Conservation (phyloP, 495 filamentous ascomycete genomes). For the Xylaria grammica region DNA sequence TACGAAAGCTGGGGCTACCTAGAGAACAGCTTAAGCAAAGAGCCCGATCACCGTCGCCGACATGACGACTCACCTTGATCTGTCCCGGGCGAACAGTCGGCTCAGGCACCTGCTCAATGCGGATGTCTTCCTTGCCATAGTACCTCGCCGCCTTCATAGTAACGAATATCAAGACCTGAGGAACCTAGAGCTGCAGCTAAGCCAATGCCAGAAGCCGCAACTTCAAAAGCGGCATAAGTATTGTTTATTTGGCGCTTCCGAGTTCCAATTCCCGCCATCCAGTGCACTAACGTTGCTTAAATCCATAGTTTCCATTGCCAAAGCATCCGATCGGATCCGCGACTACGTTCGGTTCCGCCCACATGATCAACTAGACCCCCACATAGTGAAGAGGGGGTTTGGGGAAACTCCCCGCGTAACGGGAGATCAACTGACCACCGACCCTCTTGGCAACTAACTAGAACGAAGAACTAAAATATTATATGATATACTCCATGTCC, state of each 20-base stretch:
- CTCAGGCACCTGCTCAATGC: conserved; percentile 48
- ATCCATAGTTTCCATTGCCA: neutral
- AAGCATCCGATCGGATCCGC: conserved; percentile 2
- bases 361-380: no score
- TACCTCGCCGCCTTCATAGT: conserved; percentile 47
- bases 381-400: no score
- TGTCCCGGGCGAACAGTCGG: conserved; percentile 33
- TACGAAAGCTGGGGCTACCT: conserved; percentile 52
- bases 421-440: no score
- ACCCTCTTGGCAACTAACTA: no score
- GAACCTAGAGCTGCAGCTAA: neutral
- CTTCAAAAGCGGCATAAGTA: neutral
- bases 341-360: no score
- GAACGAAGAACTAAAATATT: no score
- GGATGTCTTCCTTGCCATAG: conserved; percentile 51
- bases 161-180: neutral
- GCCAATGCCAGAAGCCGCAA: neutral
- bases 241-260: neutral
- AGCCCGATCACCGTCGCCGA: neutral
- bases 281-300: neutral
- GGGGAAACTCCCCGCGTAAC: no score
- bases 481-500: no score
- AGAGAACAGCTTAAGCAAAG: neutral
- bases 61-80: conserved; percentile 42
- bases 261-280: no score